Percentiles rank a stretch among this genome's conserved stretches.
Conservation (phyloP, 176 grass and related monocot genomes). For the Juncus inflexus region DNA sequence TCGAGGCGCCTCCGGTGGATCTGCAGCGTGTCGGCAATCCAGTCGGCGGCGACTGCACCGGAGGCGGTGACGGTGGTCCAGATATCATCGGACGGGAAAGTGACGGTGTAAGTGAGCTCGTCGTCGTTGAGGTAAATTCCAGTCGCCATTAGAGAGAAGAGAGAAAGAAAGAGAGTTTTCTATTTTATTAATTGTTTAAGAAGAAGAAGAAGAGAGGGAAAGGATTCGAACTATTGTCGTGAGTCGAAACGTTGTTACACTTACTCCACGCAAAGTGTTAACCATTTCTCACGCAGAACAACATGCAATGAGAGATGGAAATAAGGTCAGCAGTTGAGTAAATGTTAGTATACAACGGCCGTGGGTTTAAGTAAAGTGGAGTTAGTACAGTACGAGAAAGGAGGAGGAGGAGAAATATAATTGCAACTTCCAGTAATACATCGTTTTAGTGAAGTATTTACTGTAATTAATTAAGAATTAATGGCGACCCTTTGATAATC, state of each 20-base stretch:
- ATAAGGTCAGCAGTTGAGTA: too few relatives aligned
- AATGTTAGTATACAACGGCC: too few relatives aligned
- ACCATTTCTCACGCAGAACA: not conserved
- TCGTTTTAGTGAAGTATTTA: too few relatives aligned
- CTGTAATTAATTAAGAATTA: too few relatives aligned
- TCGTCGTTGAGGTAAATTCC: conserved; percentile 27
- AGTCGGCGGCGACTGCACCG: conserved; percentile 14
- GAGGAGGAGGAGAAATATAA: too few relatives aligned
- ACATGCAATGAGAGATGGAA: too few relatives aligned
- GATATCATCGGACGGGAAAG: conserved; percentile 35
- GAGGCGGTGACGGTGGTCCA: conserved; percentile 44
- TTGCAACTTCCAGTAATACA: too few relatives aligned
- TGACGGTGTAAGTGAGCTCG: conserved; percentile 12
- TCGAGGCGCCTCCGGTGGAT: conserved; percentile 1
- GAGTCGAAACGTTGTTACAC: too few relatives aligned
- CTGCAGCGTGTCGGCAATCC: conserved; percentile 21
- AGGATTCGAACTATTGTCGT: not conserved
- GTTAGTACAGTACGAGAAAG: too few relatives aligned
- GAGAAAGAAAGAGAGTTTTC: not conserved
- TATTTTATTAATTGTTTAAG: not conserved
- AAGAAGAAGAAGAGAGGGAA: not conserved
- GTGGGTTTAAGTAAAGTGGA: too few relatives aligned
- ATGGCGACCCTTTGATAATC: too few relatives aligned
- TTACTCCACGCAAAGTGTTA: not conserved
- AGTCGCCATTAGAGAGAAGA: not conserved